Base-by-base conservation (phyloP, 2,329 filamentous ascomycete genomes). In the Bretziella fagacearum region DNA sequence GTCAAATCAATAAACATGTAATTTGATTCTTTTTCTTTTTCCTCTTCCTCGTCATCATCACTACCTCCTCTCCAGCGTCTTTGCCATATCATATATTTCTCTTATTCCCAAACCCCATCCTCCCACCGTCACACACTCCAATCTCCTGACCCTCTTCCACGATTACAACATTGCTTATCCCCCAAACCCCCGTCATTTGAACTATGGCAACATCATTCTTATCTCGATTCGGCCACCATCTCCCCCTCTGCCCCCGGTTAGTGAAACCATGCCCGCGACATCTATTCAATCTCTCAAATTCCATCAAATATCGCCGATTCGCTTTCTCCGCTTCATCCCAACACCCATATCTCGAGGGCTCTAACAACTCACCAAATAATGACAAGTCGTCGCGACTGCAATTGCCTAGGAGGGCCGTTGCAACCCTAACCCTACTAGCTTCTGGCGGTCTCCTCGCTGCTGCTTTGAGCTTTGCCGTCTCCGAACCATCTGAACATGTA, bases 141-240 rank as follows among this genome's bases (percentile, higher is more conserved):
- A n/a, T n/a, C n/a, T n/a, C n/a, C n/a, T n/a, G n/a, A n/a, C n/a
- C n/a, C n/a, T 20, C 10, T 30, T 20, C 35, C 8, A 27, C 42
- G 20, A 50, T 46, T 37, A 45, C 44, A 42, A 50, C 44, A 47
- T 50, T 44, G 32, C 23, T 39, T 50, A 46, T 50, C 48, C 39
- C 40, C 40, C 36, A 20, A 35, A 49, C 30, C 35, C 36, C 26
- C 30, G 29, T 46, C 40, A 40, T 30, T 26, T 37, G 23, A 50
- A 44, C 48, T 42, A 50, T 50, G 48, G 44, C 48, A 50, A 50
- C 48, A 50, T 50, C 48, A 40, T 23, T 47, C n/a, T 44, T 50
- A 39, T 50, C 48, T 44, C 48, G 44, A 47, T 50, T 47, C 25
- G 48, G 42, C 37, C 40, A 35, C 18, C 44, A 39, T 17, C 39